Percentiles rank a stretch among this genome's conserved stretches.
Conservation (phyloP, 345 rosid species). For the Populus euphratica region DNA sequence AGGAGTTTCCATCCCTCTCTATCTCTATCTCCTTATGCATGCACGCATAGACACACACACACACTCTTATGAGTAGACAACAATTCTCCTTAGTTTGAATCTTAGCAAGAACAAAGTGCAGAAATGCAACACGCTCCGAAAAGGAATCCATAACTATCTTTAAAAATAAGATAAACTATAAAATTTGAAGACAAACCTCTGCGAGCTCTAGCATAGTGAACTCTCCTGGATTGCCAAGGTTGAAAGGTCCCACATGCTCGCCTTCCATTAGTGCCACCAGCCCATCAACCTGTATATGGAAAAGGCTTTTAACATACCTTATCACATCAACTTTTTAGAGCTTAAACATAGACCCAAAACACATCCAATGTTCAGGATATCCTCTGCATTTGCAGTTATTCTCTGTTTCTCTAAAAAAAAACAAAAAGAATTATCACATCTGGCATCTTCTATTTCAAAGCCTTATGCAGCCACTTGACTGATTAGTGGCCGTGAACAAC, state of each 20-base stretch:
- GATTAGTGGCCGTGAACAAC: neutral
- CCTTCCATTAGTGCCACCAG: constrained; percentile 85
- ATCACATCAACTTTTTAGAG: neutral
- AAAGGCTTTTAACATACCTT: neutral
- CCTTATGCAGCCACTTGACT: neutral
- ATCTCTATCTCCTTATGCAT: neutral
- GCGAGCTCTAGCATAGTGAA: constrained; percentile 98
- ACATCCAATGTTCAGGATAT: neutral
- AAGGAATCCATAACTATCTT: neutral
- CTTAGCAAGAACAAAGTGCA: neutral
- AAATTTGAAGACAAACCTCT: constrained; percentile 52
- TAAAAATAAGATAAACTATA: neutral
- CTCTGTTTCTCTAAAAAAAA: neutral
- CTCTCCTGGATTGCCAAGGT: constrained; percentile 97
- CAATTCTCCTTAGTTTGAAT: neutral
- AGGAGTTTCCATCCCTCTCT: neutral
- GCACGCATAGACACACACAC: too few relatives aligned
- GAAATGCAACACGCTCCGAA: neutral
- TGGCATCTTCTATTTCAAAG: neutral
- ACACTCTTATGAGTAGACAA: neutral
- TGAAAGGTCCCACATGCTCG: constrained; percentile 93
- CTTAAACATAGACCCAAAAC: neutral
- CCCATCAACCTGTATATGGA: constrained; percentile 71
- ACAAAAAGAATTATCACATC: neutral
- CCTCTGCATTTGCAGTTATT: neutral